Evolutionary conservation across 768 basidiomycete species (phyloP).

Genomic region (Russula brevipes): DNA sequence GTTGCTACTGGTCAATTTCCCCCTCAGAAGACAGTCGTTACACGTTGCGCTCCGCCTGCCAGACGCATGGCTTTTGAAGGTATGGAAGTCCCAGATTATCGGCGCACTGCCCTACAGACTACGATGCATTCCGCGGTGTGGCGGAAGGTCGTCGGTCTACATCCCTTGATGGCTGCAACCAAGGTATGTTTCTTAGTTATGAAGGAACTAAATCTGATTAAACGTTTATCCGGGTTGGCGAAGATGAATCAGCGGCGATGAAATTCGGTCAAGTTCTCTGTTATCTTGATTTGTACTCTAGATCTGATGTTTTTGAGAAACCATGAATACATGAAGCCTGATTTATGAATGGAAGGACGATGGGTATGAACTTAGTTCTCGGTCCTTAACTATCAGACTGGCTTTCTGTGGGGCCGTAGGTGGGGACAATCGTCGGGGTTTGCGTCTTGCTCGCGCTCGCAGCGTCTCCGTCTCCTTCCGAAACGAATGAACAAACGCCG

Average conservation of each 20-base stretch:
- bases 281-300: background rate
- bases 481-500: too few relatives aligned
- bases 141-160: background rate
- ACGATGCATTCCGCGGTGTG: constrained; percentile 2
- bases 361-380: too few relatives aligned
- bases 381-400: too few relatives aligned
- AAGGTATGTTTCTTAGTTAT: background rate
- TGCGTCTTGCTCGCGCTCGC: too few relatives aligned
- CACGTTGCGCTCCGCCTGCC: background rate
- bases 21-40: background rate
- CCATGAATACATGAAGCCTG: background rate
- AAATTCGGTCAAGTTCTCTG: background rate
- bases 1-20: background rate
- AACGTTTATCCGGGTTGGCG: background rate
- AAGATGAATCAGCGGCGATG: background rate
- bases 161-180: background rate
- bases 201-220: background rate
- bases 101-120: background rate
- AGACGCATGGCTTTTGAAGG: background rate
- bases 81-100: constrained; percentile 4
- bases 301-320: background rate
- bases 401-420: too few relatives aligned
- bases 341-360: background rate
- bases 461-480: too few relatives aligned
- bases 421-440: too few relatives aligned